Base-by-base conservation (phyloP, 345 rosid species). In the Clausena lansium region DNA sequence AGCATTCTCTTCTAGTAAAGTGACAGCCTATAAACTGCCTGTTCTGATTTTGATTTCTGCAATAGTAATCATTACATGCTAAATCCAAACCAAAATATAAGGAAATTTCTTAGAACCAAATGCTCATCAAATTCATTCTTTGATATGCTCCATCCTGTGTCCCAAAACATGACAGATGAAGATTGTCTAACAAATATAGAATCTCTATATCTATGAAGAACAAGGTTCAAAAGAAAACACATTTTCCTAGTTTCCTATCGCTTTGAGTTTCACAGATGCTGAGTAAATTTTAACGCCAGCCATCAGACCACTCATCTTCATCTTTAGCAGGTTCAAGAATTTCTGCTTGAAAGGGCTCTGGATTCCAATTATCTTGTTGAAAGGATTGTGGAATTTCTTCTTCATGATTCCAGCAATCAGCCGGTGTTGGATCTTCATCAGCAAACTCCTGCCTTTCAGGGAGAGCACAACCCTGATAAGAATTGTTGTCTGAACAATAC, bases 291-390 rank as follows among this genome's bases (percentile, higher is more conserved):
- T 79, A 88, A 70, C 80, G 86, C 98, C 97, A 92, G 25, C 88
- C 93, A 65, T 89, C 98, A 9, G 97, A 93, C 95, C 95, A 93
- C 75, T 92, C 93, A 52, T 78, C 77, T 71, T 89, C 91, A 68
- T 86, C 90, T 47, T 78, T 82, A 24, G 76, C 70, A n/a, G 89
- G 87, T 38, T 66, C 28, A 66, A 80, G 67, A 82, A 71, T 25
- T 41, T 81, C 86, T 33, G 76, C 14, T 81, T 73, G 80, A 45
- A 9, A 25, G 19, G 81, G 24, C 39, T 80, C 83, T 78, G 74
- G 66, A 74, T 45, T 83, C 85, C 90, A 89, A 28, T 68, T 82
- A 52, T 3, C 85, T 36, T 74, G 82, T 58, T 64, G 54, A 60
- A 82, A 54, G 76, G 71, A 77, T 65, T 71, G 79, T 55, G 27